Base-by-base conservation (phyloP, 2,329 filamentous ascomycete species). In the Aureobasidium melanogenum region DNA sequence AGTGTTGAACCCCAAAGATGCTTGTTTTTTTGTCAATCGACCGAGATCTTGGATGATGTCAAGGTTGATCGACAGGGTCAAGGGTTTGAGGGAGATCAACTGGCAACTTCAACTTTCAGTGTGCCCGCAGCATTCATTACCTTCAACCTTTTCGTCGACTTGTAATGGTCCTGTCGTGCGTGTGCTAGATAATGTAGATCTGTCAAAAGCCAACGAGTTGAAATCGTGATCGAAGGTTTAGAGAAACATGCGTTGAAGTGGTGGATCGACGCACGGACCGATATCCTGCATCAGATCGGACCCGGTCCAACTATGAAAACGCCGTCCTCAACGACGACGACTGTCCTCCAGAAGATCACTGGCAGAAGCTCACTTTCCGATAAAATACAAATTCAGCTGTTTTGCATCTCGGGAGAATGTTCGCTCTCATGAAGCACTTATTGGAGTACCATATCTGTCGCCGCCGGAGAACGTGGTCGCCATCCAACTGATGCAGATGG, bases 41-140 rank as follows among this genome's bases (percentile, higher is more conserved):
- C 46, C 46, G 46, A 50, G 46, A 50, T 50, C 46, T 32, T 50
- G 46, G 46, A 50, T 50, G 46, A 50, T 50, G 46, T 50, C 46
- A 50, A 34, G 46, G n/a, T 43, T 50, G 46, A 50, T 34, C 46
- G 46, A 34, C 46, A 50, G 46, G 46, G 46, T 50, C 28, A n/a
- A 14, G 24, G 10, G n/a, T 47, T 47, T 5, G 28, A 34, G 9
- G 46, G 28, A 34, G 46, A 19, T 50, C 46, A 28, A 38, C 22
- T 34, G 12, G 26, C 5, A 38, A 38, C 12, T 28, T 19, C 46
- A 32, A 32, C 46, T 17, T n/a, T 50, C 32, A n/a, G 7, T 34
- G 22, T 19, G 28, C 26, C 28, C 3, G 28, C 19, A 14, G 10
- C 3, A 7, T 14, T 6, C 28, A 9, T 34, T 47, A 15, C 26